Base-by-base conservation (phyloP, 2,329 filamentous ascomycete species). In the Tolypocladium album region DNA sequence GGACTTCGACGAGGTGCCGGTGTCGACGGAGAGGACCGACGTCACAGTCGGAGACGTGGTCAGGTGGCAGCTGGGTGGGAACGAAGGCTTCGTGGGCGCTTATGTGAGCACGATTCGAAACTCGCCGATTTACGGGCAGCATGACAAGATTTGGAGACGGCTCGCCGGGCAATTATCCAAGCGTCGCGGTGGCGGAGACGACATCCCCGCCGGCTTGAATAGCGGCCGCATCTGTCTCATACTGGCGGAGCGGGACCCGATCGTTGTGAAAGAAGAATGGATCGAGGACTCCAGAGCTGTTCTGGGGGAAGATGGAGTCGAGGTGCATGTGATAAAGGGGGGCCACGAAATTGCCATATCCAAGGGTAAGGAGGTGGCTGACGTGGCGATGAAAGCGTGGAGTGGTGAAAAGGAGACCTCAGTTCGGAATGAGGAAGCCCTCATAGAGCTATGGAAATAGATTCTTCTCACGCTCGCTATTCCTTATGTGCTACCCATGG, bases 301-400 rank as follows among this genome's bases (percentile, higher is more conserved):
- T 17, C 70, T 91, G 27, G 85, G 86, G 3, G 72, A 76, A 31
- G 83, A 87, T 7, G 77, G 70, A 60, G 78, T 87, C 4, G 77
- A 82, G 60, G 78, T 86, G 57, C 75, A 78, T 50, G 73, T 82
- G 31, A 67, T 90, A 20, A 78, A 83, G 31, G 86, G 82, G 5
- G 88, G 87, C 0, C 89, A 92, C 69, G 88, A 90, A 67, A 75
- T 91, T 61, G 85, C 85, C 1, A 84, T 90, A 63, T 82, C 82
- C 15, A 80, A 79, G 60, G 83, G 82, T 3, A 74, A 76, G 12
- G 80, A 85, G 59, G 79, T 90, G 60, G 84, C 83, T 1, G 70
- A 76, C 20, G 64, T 71, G 22, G 69, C 70, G 8, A 67, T 75
- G 22, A 63, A 65, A 36, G 71, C 72, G 47, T 77, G 75, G 75